Conservation (phyloP, 129 eudicot genomes). For the Pittosporum tobira region DNA sequence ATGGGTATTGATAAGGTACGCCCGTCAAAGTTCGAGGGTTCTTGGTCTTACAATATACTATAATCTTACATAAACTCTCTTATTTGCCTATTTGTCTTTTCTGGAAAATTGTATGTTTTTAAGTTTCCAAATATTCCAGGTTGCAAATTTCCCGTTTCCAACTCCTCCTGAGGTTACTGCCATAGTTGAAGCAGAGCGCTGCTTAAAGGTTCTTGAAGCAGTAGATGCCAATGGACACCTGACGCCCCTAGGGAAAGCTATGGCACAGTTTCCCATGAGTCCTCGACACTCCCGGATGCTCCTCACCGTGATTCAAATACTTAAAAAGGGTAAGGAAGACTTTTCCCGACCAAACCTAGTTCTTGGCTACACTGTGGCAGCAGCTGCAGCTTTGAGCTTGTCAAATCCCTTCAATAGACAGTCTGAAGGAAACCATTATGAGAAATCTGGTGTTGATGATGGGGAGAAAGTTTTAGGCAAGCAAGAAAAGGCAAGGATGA, state of each 20-base stretch:
- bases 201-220: conserved; percentile 82
- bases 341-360: conserved; percentile 42
- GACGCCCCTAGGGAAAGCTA: conserved; percentile 74
- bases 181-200: conserved; percentile 58
- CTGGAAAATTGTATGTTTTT: background rate
- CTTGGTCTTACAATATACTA: no score
- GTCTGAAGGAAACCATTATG: conserved; percentile 42
- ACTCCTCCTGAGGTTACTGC: conserved; percentile 66
- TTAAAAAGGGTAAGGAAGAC: conserved; percentile 32
- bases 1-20: conserved; percentile 79
- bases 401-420: conserved; percentile 69
- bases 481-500: conserved; percentile 42
- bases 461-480: conserved; percentile 18
- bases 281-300: conserved; percentile 98
- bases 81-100: background rate
- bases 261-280: conserved; percentile 93
- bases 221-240: conserved; percentile 54
- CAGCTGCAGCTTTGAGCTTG: conserved; percentile 90
- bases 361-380: conserved; percentile 79
- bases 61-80: no score
- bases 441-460: conserved; percentile 3
- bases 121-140: conserved; percentile 33
- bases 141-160: conserved; percentile 84
- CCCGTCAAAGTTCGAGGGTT: background rate
- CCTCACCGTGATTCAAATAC: conserved; percentile 67